These are phyloP conservation scores for Rubia peregrina DNA, from an alignment of 305 asterid species.

Conservation along the genomic window DNA sequence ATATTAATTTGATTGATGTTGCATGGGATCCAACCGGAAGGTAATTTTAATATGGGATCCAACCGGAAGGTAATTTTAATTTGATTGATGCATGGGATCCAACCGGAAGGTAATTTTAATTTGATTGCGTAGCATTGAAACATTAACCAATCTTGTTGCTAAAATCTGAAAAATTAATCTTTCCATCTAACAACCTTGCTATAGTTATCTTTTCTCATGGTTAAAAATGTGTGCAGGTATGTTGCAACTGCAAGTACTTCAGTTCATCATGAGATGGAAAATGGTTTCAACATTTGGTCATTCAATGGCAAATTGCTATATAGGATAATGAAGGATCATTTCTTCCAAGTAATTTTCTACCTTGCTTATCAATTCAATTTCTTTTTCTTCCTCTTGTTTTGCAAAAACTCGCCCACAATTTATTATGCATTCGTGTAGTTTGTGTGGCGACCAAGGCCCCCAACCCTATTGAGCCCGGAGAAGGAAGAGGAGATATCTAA, in stretches of 20 bases:
- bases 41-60: slow-evolving; percentile 41
- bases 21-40: slow-evolving; percentile 99
- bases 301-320: slow-evolving; percentile 71
- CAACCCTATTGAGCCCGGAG: slow-evolving; percentile 63
- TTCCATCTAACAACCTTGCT: too few species aligned
- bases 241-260: slow-evolving; percentile 82
- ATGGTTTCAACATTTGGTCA: slow-evolving; percentile 90
- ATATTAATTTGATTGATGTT: too few species aligned
- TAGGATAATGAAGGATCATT: slow-evolving; percentile 76
- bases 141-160: background rate
- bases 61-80: too few species aligned
- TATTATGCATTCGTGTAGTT: slow-evolving; percentile 32
- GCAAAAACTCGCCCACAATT: background rate
- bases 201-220: background rate
- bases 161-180: background rate
- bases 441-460: slow-evolving; percentile 93
- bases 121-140: background rate
- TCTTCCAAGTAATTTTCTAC: slow-evolving; percentile 59
- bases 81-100: too few species aligned
- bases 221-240: slow-evolving; percentile 38
- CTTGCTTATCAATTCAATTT: background rate
- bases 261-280: slow-evolving; percentile 98
- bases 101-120: too few species aligned
- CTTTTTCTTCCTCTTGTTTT: background rate
- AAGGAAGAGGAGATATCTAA: slow-evolving; percentile 85